A percentile compares a stretch with the other conserved stretches of the same genome.
Conservation (phyloP, 2,329 filamentous ascomycete species). For the Celoporthe dispersa region DNA sequence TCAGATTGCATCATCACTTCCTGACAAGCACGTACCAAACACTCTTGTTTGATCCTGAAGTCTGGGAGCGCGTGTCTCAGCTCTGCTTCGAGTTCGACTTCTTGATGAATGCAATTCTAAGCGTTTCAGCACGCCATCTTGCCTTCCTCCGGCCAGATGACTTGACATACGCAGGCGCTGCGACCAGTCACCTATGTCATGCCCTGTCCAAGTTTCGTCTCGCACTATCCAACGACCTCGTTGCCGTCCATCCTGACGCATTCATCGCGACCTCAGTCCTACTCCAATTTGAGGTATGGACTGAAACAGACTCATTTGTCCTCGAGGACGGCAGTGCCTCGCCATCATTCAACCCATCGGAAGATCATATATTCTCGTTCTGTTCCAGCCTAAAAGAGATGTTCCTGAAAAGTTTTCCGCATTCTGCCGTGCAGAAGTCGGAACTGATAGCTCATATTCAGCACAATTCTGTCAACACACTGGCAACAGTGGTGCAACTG, state of each 20-base stretch:
- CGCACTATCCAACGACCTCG: conserved; percentile 23
- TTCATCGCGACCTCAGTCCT: conserved; percentile 34
- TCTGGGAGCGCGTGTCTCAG: conserved; percentile 31
- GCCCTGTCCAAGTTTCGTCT: conserved; percentile 31
- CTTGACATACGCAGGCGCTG: conserved; percentile 17
- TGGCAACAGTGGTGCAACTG: conserved; percentile 12
- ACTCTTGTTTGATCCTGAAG: conserved; percentile 28
- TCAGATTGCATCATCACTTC: conserved; percentile 35
- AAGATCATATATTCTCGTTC: conserved; percentile 33
- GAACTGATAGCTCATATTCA: conserved; percentile 19
- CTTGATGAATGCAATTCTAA: conserved; percentile 33
- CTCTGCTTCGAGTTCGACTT: conserved; percentile 34
- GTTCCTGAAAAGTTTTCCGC: conserved; percentile 31
- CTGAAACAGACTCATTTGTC: conserved; percentile 27
- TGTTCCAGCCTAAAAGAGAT: conserved; percentile 33
- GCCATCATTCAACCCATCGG: conserved; percentile 16
- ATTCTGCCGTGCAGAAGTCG: conserved; percentile 16
- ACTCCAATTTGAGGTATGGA: conserved; percentile 34
- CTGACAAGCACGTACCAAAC: conserved; percentile 32
- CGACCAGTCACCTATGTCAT: conserved; percentile 30
- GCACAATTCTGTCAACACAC: conserved; percentile 7
- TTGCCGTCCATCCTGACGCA: conserved; percentile 30
- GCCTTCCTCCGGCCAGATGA: conserved; percentile 29
- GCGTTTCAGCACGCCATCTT: conserved; percentile 34
- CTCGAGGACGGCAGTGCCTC: neutral